phyloP scores from a whole-genome alignment of 148 eudicot species.

The Euryodendron excelsum region DNA sequence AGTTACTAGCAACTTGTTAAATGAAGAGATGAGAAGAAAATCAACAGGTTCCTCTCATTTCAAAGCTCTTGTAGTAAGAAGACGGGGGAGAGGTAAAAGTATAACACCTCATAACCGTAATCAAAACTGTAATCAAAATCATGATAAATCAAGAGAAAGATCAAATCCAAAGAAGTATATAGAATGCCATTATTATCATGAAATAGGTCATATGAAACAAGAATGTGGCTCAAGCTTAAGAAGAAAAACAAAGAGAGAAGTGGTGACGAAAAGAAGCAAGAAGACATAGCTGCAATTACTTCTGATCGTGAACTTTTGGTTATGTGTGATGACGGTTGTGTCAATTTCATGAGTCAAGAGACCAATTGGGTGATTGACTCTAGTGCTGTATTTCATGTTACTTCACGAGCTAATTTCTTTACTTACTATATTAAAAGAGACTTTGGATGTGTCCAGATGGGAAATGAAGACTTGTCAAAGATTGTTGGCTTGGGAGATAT shows the following conservation, averaged over 20 bases:
- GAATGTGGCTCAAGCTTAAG: not conserved
- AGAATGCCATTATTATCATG: not conserved
- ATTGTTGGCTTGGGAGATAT: not conserved
- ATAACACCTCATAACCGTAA: not conserved
- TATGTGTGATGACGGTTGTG: not conserved
- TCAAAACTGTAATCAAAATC: too few species aligned
- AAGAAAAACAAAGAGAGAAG: not conserved
- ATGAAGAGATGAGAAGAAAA: not conserved
- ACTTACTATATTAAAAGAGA: not conserved
- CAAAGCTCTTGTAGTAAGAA: not conserved
- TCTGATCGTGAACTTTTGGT: not conserved
- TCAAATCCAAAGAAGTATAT: not conserved
- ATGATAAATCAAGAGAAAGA: not conserved
- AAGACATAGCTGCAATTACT: not conserved
- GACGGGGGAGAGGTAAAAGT: not conserved
- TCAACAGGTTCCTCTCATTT: not conserved
- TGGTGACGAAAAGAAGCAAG: not conserved
- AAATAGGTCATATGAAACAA: not conserved
- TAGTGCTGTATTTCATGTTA: not conserved
- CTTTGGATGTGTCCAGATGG: not conserved
- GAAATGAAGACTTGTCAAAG: not conserved
- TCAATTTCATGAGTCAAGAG: not conserved
- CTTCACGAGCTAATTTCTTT: not conserved
- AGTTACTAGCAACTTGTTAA: not conserved
- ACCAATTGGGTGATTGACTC: conserved; percentile 1